Conservation (phyloP, 139 green algal species). For the Micromonas commoda region DNA sequence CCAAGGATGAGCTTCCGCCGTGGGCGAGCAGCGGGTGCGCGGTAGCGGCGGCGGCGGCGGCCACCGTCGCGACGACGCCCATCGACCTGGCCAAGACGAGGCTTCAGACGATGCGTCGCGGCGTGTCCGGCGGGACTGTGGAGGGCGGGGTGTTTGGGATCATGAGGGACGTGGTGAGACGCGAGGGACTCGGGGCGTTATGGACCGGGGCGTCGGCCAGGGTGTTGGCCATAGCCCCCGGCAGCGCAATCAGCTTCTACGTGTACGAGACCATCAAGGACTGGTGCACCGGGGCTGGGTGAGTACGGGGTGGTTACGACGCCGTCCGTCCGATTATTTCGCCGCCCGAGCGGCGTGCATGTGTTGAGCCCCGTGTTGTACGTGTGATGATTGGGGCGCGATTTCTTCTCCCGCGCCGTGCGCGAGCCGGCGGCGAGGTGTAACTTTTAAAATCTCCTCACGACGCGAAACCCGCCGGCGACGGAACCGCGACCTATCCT, state of each 20-base stretch:
- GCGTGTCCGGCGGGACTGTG: too few relatives aligned
- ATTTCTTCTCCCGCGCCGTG: background rate
- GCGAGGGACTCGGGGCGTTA: background rate
- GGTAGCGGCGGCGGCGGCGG: background rate
- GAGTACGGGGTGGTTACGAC: too few relatives aligned
- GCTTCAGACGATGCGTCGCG: conserved; percentile 15
- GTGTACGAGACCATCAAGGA: background rate
- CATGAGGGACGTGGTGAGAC: background rate
- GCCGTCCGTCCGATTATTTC: too few relatives aligned
- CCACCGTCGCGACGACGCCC: conserved; percentile 13
- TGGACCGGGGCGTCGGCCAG: background rate
- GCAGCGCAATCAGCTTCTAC: conserved; percentile 13
- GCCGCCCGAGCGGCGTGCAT: too few relatives aligned
- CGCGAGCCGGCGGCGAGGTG: too few relatives aligned
- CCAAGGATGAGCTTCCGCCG: background rate
- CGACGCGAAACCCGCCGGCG: too few relatives aligned
- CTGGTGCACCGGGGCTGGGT: too few relatives aligned
- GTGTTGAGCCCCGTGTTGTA: too few relatives aligned
- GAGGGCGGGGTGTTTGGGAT: background rate
- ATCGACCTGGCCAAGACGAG: conserved; percentile 29
- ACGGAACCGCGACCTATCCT: too few relatives aligned
- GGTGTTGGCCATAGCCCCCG: background rate
- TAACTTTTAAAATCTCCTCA: too few relatives aligned
- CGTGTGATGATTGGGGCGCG: too few relatives aligned
- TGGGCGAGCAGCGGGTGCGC: background rate